These are phyloP conservation scores for Massarina eburnea DNA, from an alignment of 2,329 filamentous ascomycete species.

Conservation along the genomic window DNA sequence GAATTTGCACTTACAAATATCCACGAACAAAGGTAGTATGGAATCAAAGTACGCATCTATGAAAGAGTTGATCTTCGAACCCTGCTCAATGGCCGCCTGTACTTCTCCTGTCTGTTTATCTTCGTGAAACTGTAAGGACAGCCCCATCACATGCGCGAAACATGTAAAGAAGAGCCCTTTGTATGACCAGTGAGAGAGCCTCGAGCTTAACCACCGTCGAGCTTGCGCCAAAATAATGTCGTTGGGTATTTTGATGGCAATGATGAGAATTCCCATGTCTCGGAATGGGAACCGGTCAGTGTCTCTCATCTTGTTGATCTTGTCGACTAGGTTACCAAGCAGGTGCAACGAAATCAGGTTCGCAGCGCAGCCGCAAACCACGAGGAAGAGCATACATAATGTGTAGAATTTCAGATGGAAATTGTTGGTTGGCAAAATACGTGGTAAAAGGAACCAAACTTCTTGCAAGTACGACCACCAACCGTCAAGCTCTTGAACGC, in stretches of 20 bases:
- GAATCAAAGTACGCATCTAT: no score
- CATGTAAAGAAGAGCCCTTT: no score
- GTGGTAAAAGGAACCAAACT: constrained; percentile 71
- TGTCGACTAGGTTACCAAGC: constrained; percentile 72
- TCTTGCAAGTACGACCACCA: constrained; percentile 74
- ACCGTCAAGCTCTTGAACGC: constrained; percentile 67
- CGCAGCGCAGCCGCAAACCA: constrained; percentile 67
- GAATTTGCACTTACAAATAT: no score
- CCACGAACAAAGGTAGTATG: no score
- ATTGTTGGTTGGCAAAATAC: constrained; percentile 71
- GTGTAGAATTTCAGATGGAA: constrained; percentile 65
- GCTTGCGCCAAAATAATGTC: constrained; percentile 39
- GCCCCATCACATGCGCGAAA: no score
- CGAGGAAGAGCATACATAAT: constrained; percentile 63
- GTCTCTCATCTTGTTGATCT: constrained; percentile 53
- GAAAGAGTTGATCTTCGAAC: constrained; percentile 24
- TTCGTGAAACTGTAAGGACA: no score
- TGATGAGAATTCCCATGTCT: constrained; percentile 52
- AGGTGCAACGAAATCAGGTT: constrained; percentile 75
- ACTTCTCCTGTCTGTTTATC: no score
- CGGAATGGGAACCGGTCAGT: constrained; percentile 50
- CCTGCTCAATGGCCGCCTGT: no score
- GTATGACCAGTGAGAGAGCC: no score
- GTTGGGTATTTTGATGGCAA: constrained; percentile 40
- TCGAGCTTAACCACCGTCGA: constrained; percentile 51